phyloP scores from a whole-genome alignment of 2,329 filamentous ascomycete species.

The Septoria petroselini region DNA sequence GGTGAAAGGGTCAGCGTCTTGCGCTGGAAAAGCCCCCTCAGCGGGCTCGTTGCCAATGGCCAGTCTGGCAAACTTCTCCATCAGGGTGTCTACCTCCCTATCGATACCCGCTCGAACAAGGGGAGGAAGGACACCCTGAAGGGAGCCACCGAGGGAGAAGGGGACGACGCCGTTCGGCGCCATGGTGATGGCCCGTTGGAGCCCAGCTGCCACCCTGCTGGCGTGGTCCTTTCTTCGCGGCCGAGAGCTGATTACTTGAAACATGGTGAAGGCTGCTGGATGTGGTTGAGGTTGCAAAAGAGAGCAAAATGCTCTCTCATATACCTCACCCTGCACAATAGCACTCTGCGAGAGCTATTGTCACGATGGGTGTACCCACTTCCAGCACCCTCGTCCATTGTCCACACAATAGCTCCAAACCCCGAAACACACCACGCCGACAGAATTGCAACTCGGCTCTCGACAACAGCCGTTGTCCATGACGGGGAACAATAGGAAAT shows the following conservation, averaged over 20 bases:
- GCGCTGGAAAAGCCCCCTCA: too few species aligned
- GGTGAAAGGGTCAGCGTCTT: not conserved
- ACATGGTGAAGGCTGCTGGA: not conserved
- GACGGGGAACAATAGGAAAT: constrained; percentile 10
- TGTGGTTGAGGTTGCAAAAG: not conserved
- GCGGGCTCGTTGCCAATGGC: not conserved
- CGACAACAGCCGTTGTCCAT: not conserved
- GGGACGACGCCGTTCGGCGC: too few species aligned
- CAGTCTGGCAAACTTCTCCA: not conserved
- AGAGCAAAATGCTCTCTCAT: not conserved
- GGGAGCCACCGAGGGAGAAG: not conserved
- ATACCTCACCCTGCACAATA: constrained; percentile 6
- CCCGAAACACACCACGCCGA: not conserved
- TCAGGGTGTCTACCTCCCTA: not conserved
- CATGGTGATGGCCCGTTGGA: not conserved
- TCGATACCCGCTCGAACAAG: not conserved
- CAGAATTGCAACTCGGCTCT: not conserved
- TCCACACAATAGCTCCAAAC: constrained; percentile 9
- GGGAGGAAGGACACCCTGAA: not conserved
- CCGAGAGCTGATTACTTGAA: not conserved
- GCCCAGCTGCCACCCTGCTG: not conserved
- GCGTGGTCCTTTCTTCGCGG: not conserved
- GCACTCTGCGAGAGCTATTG: constrained; percentile 10
- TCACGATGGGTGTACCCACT: not conserved
- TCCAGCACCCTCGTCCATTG: constrained; percentile 7